Conservation (phyloP, 805 yeast species). For the Candida peoriensis region DNA sequence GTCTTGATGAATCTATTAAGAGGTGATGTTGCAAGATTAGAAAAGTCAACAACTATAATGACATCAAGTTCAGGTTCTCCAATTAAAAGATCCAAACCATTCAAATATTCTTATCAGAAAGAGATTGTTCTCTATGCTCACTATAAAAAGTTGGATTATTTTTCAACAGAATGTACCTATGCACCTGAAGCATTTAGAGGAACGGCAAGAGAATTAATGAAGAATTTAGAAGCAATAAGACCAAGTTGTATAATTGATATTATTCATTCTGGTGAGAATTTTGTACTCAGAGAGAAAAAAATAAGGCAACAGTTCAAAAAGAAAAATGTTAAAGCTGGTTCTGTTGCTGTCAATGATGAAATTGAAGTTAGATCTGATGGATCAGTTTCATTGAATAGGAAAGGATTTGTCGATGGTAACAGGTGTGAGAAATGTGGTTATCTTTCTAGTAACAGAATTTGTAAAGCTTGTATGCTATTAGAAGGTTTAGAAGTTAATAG, state of each 20-base stretch:
- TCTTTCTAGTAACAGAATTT: conserved; percentile 77
- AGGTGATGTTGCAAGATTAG: conserved; percentile 94
- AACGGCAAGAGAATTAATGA: conserved; percentile 88
- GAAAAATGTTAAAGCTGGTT: conserved; percentile 6
- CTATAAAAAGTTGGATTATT: conserved; percentile 89
- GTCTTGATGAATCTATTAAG: conserved; percentile 89
- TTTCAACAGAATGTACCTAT: conserved; percentile 95
- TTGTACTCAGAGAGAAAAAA: conserved; percentile 58
- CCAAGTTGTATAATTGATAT: conserved; percentile 94
- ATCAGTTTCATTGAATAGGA: conserved; percentile 41
- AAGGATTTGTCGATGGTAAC: conserved; percentile 54
- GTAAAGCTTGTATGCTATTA: conserved; percentile 88
- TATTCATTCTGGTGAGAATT: conserved; percentile 87
- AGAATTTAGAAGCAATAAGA: conserved; percentile 82
- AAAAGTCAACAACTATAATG: conserved; percentile 78
- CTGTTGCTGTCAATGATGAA: conserved; percentile 28
- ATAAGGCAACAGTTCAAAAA: conserved; percentile 29
- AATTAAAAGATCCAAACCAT: conserved; percentile 89
- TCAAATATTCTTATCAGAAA: conserved; percentile 93
- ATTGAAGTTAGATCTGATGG: conserved; percentile 58
- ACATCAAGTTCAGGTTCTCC: conserved; percentile 85
- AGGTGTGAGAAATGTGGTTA: conserved; percentile 89
- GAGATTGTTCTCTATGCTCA: conserved; percentile 97
- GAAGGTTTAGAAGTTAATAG: conserved; percentile 78
- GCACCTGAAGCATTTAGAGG: conserved; percentile 99